These are phyloP conservation scores for Coniochaeta sp. DNA, from an alignment of 2,329 filamentous ascomycete genomes.

Conservation along the genomic window DNA sequence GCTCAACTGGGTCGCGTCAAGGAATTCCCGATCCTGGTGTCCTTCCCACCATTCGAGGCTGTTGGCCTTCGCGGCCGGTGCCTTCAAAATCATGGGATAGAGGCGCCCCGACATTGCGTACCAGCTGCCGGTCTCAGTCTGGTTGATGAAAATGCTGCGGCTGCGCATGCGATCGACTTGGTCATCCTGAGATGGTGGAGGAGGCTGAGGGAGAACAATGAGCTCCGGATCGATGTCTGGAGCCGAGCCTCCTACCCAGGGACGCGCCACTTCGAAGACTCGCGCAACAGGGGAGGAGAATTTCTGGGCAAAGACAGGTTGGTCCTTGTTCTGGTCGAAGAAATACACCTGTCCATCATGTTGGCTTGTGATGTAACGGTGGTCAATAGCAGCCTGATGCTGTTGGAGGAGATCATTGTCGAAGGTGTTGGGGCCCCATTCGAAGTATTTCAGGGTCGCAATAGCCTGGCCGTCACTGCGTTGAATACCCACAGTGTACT, in stretches of 20 bases:
- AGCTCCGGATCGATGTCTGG: slow-evolving; percentile 64
- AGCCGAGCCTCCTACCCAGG: slow-evolving; percentile 45
- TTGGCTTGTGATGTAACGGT: slow-evolving; percentile 79
- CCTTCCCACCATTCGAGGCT: slow-evolving; percentile 40
- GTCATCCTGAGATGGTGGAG: slow-evolving; percentile 50
- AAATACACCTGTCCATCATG: slow-evolving; percentile 81
- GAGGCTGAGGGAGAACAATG: slow-evolving; percentile 78
- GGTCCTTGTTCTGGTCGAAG: slow-evolving; percentile 58
- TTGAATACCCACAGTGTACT: slow-evolving; percentile 84
- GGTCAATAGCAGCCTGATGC: slow-evolving; percentile 72
- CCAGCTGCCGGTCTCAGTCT: slow-evolving; percentile 81
- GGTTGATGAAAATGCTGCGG: slow-evolving; percentile 75
- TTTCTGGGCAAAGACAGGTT: slow-evolving; percentile 57
- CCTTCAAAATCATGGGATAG: slow-evolving; percentile 79
- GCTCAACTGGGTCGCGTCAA: slow-evolving; percentile 41
- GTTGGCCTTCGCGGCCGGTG: slow-evolving; percentile 37
- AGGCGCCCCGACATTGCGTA: slow-evolving; percentile 83
- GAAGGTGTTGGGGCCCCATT: slow-evolving; percentile 90
- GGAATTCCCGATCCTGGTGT: slow-evolving; percentile 23
- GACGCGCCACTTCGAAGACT: slow-evolving; percentile 81
- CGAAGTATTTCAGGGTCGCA: slow-evolving; percentile 84
- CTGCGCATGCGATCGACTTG: slow-evolving; percentile 43
- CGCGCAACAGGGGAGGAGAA: slow-evolving; percentile 73
- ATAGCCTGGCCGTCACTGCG: slow-evolving; percentile 67
- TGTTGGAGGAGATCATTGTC: slow-evolving; percentile 83